These are phyloP conservation scores for Rubia tinctorum DNA, from an alignment of 305 asterid species.

Conservation along the genomic window DNA sequence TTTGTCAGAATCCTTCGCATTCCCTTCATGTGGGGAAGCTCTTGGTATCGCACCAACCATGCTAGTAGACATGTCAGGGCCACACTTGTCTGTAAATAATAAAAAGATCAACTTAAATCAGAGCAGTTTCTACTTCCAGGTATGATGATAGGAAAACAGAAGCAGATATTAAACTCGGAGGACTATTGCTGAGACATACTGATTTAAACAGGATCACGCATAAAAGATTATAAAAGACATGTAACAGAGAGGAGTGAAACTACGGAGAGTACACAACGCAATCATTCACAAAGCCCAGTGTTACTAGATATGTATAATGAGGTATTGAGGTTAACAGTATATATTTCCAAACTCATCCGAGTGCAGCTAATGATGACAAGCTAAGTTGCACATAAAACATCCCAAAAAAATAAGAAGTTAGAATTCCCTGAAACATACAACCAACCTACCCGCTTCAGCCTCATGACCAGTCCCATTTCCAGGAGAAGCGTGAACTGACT, in stretches of 20 bases:
- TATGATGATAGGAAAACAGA: background rate
- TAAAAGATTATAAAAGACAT: background rate
- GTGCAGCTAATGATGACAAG: background rate
- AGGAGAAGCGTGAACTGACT: slow-evolving; percentile 14
- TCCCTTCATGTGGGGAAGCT: slow-evolving; percentile 23
- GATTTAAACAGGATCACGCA: background rate
- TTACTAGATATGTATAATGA: background rate
- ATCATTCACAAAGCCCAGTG: background rate
- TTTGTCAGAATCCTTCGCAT: slow-evolving; percentile 32
- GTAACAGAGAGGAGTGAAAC: background rate
- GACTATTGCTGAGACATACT: background rate
- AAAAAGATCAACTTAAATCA: background rate
- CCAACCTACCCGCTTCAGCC: slow-evolving; percentile 17
- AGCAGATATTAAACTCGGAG: background rate
- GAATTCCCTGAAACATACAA: background rate
- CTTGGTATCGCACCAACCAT: slow-evolving; percentile 26
- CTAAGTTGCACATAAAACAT: background rate
- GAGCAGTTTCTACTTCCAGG: background rate
- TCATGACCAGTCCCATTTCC: slow-evolving; percentile 3
- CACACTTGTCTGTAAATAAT: slow-evolving; percentile 21
- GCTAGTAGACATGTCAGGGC: slow-evolving; percentile 20
- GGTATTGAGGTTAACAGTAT: background rate
- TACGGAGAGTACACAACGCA: background rate
- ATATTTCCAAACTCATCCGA: background rate
- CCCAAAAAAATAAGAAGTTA: background rate